Conservation (phyloP, 2,329 filamentous ascomycete species). For the Bertia moriformis region DNA sequence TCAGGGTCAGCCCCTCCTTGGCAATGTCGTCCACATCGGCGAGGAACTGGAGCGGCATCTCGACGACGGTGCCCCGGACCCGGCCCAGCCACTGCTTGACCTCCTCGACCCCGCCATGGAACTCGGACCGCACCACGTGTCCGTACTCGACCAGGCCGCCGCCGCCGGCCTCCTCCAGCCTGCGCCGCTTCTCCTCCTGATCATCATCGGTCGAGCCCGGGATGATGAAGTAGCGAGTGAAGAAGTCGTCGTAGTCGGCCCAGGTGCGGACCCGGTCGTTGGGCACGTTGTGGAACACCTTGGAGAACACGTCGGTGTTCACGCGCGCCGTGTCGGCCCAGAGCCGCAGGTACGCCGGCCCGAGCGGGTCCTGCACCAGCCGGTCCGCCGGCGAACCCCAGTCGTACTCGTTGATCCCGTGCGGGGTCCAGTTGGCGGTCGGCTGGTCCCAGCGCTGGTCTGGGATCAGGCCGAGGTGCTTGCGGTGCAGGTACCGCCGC, state of each 20-base stretch:
- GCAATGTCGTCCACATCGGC: constrained; percentile 72
- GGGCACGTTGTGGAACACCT: constrained; percentile 69
- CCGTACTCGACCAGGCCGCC: constrained; percentile 62
- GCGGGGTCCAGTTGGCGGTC: constrained; percentile 63
- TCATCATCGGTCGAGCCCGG: constrained; percentile 27
- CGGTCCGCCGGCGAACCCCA: constrained; percentile 53
- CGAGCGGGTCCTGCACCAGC: constrained; percentile 62
- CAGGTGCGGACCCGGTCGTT: constrained; percentile 54
- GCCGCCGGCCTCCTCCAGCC: too few relatives aligned
- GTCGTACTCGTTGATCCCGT: constrained; percentile 58
- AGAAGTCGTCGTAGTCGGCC: constrained; percentile 63
- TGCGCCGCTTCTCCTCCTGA: constrained; percentile 21
- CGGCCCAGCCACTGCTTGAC: constrained; percentile 56
- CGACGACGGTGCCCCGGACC: constrained; percentile 59
- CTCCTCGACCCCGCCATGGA: constrained; percentile 56
- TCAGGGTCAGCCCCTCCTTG: constrained; percentile 61
- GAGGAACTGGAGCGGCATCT: constrained; percentile 85
- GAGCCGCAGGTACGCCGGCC: constrained; percentile 49
- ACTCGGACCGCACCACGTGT: constrained; percentile 71
- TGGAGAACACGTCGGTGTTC: constrained; percentile 70
- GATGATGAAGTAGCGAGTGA: constrained; percentile 48
- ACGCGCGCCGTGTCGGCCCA: constrained; percentile 61
- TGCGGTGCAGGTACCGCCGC: constrained; percentile 74
- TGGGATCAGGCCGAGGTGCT: constrained; percentile 74
- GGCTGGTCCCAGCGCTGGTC: constrained; percentile 55